Conservation (phyloP, 106 monocot genomes). For the Dactylorhiza incarnata region DNA sequence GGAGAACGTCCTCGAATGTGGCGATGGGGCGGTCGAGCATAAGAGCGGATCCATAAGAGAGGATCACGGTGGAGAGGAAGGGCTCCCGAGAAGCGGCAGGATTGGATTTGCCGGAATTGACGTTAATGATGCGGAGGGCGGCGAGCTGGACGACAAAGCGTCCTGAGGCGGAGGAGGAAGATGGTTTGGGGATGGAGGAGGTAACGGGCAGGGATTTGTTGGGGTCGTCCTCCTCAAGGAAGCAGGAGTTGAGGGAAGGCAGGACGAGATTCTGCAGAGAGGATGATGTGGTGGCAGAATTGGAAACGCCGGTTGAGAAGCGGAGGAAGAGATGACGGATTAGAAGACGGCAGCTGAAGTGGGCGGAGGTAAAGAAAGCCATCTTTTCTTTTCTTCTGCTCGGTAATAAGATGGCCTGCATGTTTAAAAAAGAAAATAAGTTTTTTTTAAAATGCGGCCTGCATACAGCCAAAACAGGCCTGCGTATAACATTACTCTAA, state of each 20-base stretch:
- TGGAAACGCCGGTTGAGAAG: slow-evolving; percentile 8
- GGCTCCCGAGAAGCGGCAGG: slow-evolving; percentile 22
- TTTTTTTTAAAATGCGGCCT: too few species aligned
- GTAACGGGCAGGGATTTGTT: slow-evolving; percentile 23
- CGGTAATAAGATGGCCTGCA: not conserved
- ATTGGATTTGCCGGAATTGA: slow-evolving; percentile 13
- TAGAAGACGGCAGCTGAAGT: not conserved
- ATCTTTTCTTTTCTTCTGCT: not conserved
- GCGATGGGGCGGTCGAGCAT: slow-evolving; percentile 39
- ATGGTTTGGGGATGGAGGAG: slow-evolving; percentile 7
- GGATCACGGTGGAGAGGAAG: slow-evolving; percentile 37
- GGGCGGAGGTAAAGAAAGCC: not conserved
- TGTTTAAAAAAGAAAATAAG: too few species aligned
- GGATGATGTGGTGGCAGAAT: slow-evolving; percentile 9
- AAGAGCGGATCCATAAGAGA: slow-evolving; percentile 40
- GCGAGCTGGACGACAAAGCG: slow-evolving; percentile 34
- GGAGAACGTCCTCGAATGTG: slow-evolving; percentile 35
- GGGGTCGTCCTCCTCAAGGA: slow-evolving; percentile 29
- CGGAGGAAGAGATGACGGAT: not conserved
- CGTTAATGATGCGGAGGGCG: slow-evolving; percentile 39
- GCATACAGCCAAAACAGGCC: too few species aligned
- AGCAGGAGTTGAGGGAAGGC: slow-evolving; percentile 13
- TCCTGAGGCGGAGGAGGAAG: slow-evolving; percentile 14
- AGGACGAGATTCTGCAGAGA: slow-evolving; percentile 4
- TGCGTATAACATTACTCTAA: too few species aligned